Conservation (phyloP, 2,329 filamentous ascomycete species). For the Pseudocercospora musae region DNA sequence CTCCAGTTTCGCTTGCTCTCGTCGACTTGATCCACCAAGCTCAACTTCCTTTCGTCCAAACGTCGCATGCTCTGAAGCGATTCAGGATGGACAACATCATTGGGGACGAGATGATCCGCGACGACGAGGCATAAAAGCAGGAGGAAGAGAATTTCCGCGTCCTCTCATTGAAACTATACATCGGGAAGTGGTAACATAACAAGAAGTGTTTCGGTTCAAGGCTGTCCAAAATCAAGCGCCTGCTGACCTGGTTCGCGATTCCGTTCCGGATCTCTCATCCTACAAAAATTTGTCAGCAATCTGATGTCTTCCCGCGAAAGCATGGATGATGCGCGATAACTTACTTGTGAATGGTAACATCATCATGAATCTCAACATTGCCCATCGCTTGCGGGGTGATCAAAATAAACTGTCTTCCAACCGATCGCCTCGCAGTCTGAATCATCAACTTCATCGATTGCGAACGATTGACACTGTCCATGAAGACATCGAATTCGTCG, state of each 20-base stretch:
- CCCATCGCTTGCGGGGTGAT: constrained; percentile 88
- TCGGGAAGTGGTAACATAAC: not conserved
- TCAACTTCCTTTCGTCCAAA: too few species aligned
- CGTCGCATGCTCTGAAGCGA: too few species aligned
- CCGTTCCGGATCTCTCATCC: constrained; percentile 27
- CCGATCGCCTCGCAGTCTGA: constrained; percentile 74
- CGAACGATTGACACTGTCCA: constrained; percentile 94
- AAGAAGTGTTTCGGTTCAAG: not conserved
- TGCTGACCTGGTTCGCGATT: constrained; percentile 19
- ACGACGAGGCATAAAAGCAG: too few species aligned
- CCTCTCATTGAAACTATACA: not conserved
- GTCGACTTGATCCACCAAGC: too few species aligned
- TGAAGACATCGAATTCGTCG: constrained; percentile 98
- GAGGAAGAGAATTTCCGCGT: not conserved
- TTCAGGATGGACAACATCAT: too few species aligned
- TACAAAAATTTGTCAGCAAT: not conserved
- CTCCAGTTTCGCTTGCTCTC: too few species aligned
- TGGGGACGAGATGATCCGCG: too few species aligned
- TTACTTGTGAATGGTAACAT: constrained; percentile 73
- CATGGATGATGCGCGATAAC: too few species aligned
- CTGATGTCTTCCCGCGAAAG: too few species aligned
- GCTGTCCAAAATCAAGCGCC: constrained; percentile 8
- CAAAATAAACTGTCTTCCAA: constrained; percentile 91
- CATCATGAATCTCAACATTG: constrained; percentile 56
- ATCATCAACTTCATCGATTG: constrained; percentile 95